These are phyloP conservation scores for Fusarium burgessii DNA, from an alignment of 2,329 filamentous ascomycete species.

Conservation along the genomic window DNA sequence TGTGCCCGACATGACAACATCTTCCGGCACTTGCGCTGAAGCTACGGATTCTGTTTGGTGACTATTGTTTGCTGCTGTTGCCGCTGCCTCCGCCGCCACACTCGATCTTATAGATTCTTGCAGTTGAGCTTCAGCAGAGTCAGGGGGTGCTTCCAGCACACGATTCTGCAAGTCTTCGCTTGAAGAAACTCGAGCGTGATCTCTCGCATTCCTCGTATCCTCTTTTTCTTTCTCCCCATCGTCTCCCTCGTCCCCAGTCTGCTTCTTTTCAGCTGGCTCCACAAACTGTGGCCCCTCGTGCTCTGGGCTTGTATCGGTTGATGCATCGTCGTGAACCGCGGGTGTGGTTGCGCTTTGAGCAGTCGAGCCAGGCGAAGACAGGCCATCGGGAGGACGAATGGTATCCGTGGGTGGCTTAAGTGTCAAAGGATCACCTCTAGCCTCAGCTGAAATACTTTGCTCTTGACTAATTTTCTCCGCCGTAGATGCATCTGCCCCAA, in stretches of 20 bases:
- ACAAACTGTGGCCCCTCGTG: constrained; percentile 71
- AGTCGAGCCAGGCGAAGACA: constrained; percentile 73
- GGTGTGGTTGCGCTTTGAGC: constrained; percentile 81
- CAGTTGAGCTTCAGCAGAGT: constrained; percentile 59
- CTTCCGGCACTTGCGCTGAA: constrained; percentile 6
- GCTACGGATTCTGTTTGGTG: constrained; percentile 7
- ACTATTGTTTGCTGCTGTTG: constrained; percentile 2
- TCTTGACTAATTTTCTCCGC: constrained; percentile 19
- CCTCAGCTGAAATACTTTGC: not conserved
- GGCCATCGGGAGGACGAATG: constrained; percentile 56
- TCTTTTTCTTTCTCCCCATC: constrained; percentile 42
- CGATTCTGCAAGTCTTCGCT: constrained; percentile 40
- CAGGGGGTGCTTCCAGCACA: constrained; percentile 38
- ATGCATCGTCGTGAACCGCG: constrained; percentile 73
- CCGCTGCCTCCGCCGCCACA: constrained; percentile 25
- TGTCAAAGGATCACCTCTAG: constrained; percentile 36
- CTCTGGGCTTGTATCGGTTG: constrained; percentile 80
- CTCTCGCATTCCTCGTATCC: not conserved
- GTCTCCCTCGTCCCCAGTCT: constrained; percentile 54
- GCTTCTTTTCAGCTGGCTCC: constrained; percentile 61
- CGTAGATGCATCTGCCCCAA: constrained; percentile 3
- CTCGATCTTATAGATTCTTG: constrained; percentile 56
- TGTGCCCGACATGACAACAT: constrained; percentile 14
- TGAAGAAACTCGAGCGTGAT: constrained; percentile 15
- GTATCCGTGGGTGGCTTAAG: constrained; percentile 54